Evolutionary conservation across 2,329 filamentous ascomycete species (phyloP), one percentile per base, ranked within the genome.

Genomic region (Fusarium sp.): DNA sequence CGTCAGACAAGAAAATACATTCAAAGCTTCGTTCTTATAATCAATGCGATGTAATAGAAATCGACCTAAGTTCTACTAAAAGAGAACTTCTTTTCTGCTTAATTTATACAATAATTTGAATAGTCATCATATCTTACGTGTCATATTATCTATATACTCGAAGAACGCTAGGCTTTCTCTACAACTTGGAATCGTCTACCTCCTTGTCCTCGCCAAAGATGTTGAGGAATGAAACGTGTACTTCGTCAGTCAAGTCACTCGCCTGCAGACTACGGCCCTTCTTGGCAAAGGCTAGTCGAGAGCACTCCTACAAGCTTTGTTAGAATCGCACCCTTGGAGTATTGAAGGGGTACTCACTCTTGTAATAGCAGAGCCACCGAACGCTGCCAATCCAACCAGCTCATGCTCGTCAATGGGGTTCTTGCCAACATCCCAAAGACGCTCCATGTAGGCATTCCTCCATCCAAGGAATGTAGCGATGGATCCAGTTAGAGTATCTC

Each of bases 401-500:
- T 90, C 89, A 53, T 85, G 82, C 44, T 83, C 71, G 7, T 82
- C 81, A 16, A 87, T 76, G 21, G 83, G 81, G 19, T 78, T 82
- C 73, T 73, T 80, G 41, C 84, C 83, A 10, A 83, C 80, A 64
- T 88, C 85, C 95, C 95, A 98, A 6, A 98, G 80, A 28, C 86
- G 85, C 61, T 97, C 92, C 56, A 93, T 84, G 79, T 99, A 99
- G 23, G 93, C 93, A 78, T 90, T 90, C 65, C 95, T 86, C 90
- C 95, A 99, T 3, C 89, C 94, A 69, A 98, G 81, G 71, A 99
- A 89, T 6, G 96, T 98, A 2, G 92, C 96, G 70, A 99, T 83
- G 34, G 90, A 90, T 3, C 96, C 96, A 0, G 96, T 98, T 70
- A 99, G 83, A 6, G 96, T 98, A 81, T 99, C 96, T 3, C 96